A percentile compares a stretch with the other conserved stretches of the same genome.
Conservation (phyloP, 2,329 filamentous ascomycete species). For the Diaporthe batatas region DNA sequence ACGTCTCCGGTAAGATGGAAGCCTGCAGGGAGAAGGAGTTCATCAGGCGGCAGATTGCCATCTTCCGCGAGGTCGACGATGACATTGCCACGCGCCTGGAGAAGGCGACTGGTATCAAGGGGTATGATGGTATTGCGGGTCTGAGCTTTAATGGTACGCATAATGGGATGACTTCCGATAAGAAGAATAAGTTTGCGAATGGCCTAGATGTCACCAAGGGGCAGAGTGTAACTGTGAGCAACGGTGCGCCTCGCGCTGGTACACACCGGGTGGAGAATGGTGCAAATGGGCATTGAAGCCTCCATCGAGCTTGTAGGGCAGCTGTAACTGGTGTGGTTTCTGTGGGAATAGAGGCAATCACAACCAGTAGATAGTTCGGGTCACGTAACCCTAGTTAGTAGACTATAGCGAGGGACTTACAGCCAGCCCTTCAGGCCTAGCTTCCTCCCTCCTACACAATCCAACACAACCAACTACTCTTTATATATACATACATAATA, state of each 20-base stretch:
- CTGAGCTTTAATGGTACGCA: constrained; percentile 72
- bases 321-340: neutral
- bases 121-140: constrained; percentile 68
- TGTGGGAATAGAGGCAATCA: no score
- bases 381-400: no score
- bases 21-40: constrained; percentile 70
- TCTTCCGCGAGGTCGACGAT: constrained; percentile 73
- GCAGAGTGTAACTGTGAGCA: constrained; percentile 29
- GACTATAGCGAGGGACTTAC: no score
- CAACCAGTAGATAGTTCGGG: no score
- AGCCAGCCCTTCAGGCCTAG: no score
- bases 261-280: constrained; percentile 29
- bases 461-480: no score
- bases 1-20: constrained; percentile 72
- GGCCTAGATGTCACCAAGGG: constrained; percentile 52
- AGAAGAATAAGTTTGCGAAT: constrained; percentile 63
- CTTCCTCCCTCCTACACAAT: no score
- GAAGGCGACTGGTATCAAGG: constrained; percentile 71
- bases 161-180: constrained; percentile 69
- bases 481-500: no score
- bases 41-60: constrained; percentile 73
- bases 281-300: constrained; percentile 1
- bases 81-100: constrained; percentile 70
- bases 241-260: constrained; percentile 37
- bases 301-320: neutral